These are phyloP conservation scores for Dothistroma pini DNA, from an alignment of 2,329 filamentous ascomycete species.

Conservation along the genomic window DNA sequence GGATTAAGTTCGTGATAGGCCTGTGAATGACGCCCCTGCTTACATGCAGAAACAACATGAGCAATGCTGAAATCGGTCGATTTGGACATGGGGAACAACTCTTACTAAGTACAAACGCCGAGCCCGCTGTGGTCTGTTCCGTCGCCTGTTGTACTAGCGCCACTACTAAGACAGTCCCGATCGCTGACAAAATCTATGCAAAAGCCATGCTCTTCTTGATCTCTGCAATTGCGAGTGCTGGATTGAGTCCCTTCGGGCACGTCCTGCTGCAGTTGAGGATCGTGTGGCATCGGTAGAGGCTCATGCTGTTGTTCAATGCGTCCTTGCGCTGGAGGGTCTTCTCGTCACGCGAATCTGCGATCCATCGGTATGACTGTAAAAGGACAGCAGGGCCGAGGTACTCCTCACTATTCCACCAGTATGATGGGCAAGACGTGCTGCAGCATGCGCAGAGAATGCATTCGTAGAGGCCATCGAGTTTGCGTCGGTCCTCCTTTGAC, in stretches of 20 bases:
- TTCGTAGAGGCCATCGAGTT: slow-evolving; percentile 97
- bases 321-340: slow-evolving; percentile 81
- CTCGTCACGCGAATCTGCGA: slow-evolving; percentile 92
- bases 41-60: neutral
- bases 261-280: slow-evolving; percentile 98
- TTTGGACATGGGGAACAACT: neutral
- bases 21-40: neutral
- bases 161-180: neutral
- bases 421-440: slow-evolving; percentile 98
- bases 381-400: slow-evolving; percentile 97
- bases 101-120: slow-evolving; percentile 1
- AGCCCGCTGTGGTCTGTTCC: slow-evolving; percentile 1
- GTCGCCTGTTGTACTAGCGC: neutral
- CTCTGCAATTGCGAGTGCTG: slow-evolving; percentile 89
- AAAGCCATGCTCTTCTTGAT: slow-evolving; percentile 96
- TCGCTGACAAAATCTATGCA: slow-evolving; percentile 17
- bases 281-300: slow-evolving; percentile 96
- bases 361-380: slow-evolving; percentile 96
- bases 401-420: slow-evolving; percentile 99
- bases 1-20: neutral
- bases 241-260: slow-evolving; percentile 98
- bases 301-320: slow-evolving; percentile 97
- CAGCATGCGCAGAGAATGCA: slow-evolving; percentile 99
- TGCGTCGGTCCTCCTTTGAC: slow-evolving; percentile 85
- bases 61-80: neutral